A percentile compares a stretch with the other conserved stretches of the same genome.
These are phyloP conservation scores for Scedosporium dehoogii DNA, from an alignment of 2,329 filamentous ascomycete genomes.

Conservation along the genomic window DNA sequence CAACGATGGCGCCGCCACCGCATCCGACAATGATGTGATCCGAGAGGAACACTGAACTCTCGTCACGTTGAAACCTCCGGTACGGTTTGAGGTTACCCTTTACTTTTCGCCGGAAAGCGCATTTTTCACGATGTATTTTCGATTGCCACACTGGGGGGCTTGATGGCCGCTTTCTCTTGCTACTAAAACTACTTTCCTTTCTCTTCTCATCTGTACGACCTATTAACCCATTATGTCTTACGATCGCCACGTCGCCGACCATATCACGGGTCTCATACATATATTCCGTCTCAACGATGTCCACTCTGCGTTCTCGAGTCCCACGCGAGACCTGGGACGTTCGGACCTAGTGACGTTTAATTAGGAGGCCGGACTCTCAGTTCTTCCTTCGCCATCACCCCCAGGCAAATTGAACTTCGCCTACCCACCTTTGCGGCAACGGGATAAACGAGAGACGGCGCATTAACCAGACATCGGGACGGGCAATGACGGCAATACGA, in stretches of 20 bases:
- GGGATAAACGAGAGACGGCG: neutral
- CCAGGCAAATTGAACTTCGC: neutral
- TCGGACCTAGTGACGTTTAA: neutral
- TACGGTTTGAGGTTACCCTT: slow-evolving; percentile 8
- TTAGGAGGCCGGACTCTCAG: neutral
- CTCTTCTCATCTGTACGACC: neutral
- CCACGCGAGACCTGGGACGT: neutral
- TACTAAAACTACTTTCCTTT: neutral
- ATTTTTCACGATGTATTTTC: too few relatives aligned
- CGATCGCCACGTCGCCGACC: neutral
- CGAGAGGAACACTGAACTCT: neutral
- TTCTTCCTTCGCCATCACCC: neutral
- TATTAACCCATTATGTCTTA: neutral
- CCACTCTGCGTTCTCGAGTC: neutral
- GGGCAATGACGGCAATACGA: neutral
- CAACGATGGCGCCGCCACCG: neutral
- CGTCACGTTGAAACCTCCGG: slow-evolving; percentile 8
- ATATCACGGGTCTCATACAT: neutral
- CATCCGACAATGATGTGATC: neutral
- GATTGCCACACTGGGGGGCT: too few relatives aligned
- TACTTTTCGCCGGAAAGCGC: too few relatives aligned
- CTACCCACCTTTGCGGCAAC: neutral
- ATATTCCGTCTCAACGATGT: neutral
- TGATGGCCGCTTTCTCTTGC: neutral
- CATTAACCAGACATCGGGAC: neutral